Base-by-base conservation (phyloP, 345 rosid genomes). In the Hirschfeldia incana region DNA sequence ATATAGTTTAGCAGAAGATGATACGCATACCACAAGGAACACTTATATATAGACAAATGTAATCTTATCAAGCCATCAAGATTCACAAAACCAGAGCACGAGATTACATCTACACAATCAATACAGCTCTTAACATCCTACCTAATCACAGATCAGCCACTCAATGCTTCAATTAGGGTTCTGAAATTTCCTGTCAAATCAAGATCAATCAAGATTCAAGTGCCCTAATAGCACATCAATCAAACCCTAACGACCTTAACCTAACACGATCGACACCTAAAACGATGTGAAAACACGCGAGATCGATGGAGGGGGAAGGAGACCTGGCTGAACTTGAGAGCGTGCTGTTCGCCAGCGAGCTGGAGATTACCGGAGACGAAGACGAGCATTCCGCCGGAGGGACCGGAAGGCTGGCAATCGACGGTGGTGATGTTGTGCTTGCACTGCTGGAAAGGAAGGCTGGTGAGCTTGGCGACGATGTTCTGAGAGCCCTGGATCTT, bases 321-420 rank as follows among this genome's bases (percentile, higher is more conserved):
- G 51, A 89, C 99, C 96, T 95, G 94, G 85, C 98, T 95, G 81
- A 95, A 95, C 88, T 91, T 91, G 84, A 95, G 98, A 16, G 97
- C 90, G 80, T 93, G 97, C 74, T 90, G 93, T 80, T 95, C 98
- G 57, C 98, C 97, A 72, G 92, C 78, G 80, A 95, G 94, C 88
- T 93, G 94, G 49, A 95, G 95, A 51, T 84, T 92, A 4, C 99
- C 98, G 77, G 90, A 84, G 84, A 95, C 98, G 67, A 95, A 95
- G 72, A 95, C 97, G 68, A 93, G 94, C 93, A 91, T 87, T 55
- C 98, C 95, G 16, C 89, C 94, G 65, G 85, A 85, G 68, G 90
- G 94, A 66, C 97, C 96, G 15, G 99, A 92, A 3, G 97, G 99
- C 85, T 95, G 97, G 78, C 97, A 92, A 83, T 92, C 96, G 27